Evolutionary conservation across 2,329 filamentous ascomycete species (phyloP), one percentile per base, ranked within the genome.

Genomic region (Lasiodiplodia gonubiensis): DNA sequence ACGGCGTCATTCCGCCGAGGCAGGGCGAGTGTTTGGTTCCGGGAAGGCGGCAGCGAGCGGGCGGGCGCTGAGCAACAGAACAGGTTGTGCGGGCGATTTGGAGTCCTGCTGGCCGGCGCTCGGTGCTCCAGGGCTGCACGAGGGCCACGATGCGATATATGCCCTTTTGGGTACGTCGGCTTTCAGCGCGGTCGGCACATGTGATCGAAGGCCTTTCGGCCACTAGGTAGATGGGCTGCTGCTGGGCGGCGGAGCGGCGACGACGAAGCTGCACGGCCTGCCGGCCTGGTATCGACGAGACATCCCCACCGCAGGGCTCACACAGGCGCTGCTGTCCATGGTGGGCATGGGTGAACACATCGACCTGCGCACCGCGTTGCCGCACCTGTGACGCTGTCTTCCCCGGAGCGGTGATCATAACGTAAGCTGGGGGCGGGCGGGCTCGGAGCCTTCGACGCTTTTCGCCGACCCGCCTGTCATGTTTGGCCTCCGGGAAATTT

Each of bases 1-100:
- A 67, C 66, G 57, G 66, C 57, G 57, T 64, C 66, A 67, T 67
- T 37, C 60, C 66, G 66, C 66, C 66, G 66, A 64, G 59, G 66
- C 49, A 27, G 37, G 53, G 27, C 66, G 33, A 35, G 65, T 52
- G 48, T 64, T 46, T 53, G 23, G 61, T 46, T 37, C 51, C 27
- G 35, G 21, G 49, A 35, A 35, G 33, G 51, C 61, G 51, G 61
- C 49, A 54, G 49, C 61, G 33, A 42, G 49, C 61, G 61, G 33
- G 35, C 25, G 49, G 6, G 51, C 30, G 35, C 23, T 25, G 23
- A 46, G 14, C 61, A 46, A 64, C 61, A 54, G 61, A 21, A 46
- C 61, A 64, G 61, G 35, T 64, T 39, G 46, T 33, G 48, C 46
- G 33, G 46, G 21, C 46, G 51, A 12, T 63, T 35, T 63, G 59